phyloP scores from a whole-genome alignment of 495 filamentous ascomycete genomes.

The Xylaria palmicola region DNA sequence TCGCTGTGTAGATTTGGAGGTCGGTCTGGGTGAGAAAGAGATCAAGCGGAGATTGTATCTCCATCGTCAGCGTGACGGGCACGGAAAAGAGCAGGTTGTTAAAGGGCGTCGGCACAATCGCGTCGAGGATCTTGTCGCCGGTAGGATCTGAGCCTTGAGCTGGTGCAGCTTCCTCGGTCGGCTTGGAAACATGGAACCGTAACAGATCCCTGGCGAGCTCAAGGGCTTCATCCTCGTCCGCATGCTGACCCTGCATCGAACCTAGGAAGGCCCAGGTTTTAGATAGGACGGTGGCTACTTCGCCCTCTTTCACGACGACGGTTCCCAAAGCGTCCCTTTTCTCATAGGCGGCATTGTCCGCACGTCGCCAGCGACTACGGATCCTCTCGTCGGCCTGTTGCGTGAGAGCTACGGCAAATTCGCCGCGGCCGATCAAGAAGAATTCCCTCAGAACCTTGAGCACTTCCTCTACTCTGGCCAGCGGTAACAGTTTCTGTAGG shows the following conservation, averaged over 20 bases:
- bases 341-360: constrained; percentile 53
- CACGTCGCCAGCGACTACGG: constrained; percentile 52
- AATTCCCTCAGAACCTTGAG: constrained; percentile 79
- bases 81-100: constrained; percentile 79
- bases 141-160: constrained; percentile 21
- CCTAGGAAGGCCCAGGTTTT: constrained; percentile 76
- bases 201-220: constrained; percentile 79
- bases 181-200: constrained; percentile 60
- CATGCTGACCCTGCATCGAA: constrained; percentile 65
- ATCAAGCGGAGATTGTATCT: constrained; percentile 78
- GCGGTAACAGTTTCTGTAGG: constrained; percentile 74
- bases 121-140: constrained; percentile 23
- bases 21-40: constrained; percentile 78
- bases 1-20: constrained; percentile 71
- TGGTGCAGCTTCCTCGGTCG: constrained; percentile 31
- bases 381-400: constrained; percentile 79
- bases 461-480: constrained; percentile 71
- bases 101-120: constrained; percentile 57
- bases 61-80: constrained; percentile 66
- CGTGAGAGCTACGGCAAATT: constrained; percentile 85
- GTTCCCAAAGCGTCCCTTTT: constrained; percentile 50
- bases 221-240: constrained; percentile 72
- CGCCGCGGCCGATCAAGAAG: constrained; percentile 81
- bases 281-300: constrained; percentile 70
- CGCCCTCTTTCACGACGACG: constrained; percentile 79